Base-by-base conservation (phyloP, 441 rosid species). In the Macaranga tanarius region DNA sequence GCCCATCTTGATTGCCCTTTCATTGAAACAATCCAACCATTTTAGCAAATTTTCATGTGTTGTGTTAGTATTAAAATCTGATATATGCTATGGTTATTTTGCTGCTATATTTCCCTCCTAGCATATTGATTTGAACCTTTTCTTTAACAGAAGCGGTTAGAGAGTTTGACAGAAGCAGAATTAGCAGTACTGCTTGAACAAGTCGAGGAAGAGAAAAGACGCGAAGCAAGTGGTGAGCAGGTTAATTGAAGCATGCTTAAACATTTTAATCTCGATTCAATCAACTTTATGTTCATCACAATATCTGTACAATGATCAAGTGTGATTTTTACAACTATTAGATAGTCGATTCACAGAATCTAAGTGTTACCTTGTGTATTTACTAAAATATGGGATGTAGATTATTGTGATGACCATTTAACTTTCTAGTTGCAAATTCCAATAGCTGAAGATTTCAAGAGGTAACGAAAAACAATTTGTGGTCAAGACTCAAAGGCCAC, bases 201-300 rank as follows among this genome's bases (percentile, higher is more conserved):
- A 71, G 97, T 94, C 45, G 98, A 94, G 80, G 98, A 94, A 87
- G 95, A 94, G 84, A 93, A 92, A 87, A 73, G 85, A 69, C 86
- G 79, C 7, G 56, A 76, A 45, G 75, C 80, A 8, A 83, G 75
- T 48, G 85, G 85, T 1, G 89, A 89, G 78, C 81, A 85, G 71
- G 71, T 84, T 62, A 83, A 85, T 42, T 84, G 75, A 86, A 76
- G 73, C 10, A 47, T 71, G 38, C 34, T 67, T 15, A 42, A 50
- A 16, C 42, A 23, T 23, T 34, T 19, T 47, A 13, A 65, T 28
- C 34, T 28, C 34, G 34, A 28, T 28, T 28, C 34, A 28, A 28
- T 28, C 34, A 28, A 3, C 22, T 19, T 38, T 17, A 26, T 28
- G 22, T 68, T 38, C 72, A 55, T 55, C 48, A 68, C 34, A 55